Evolutionary conservation across 2,329 filamentous ascomycete species (phyloP), one percentile per base, ranked within the genome.

Genomic region (Colletotrichum tofieldiae): DNA sequence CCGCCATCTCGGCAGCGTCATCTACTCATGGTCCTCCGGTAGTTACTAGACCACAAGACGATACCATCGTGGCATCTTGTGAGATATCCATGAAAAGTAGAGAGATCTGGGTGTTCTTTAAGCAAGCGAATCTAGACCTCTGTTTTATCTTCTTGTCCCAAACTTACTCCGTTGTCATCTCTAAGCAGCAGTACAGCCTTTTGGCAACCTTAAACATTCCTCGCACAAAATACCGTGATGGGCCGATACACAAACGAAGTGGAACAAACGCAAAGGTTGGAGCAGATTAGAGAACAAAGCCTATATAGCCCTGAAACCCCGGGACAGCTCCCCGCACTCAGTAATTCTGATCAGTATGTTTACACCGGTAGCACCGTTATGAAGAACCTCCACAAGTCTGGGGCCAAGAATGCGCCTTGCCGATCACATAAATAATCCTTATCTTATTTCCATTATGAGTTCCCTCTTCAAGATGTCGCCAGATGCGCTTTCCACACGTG

Each of bases 401-500:
- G 51, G 16, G 29, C 20, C 54, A 41, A 39, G 16, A 16, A 23
- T 14, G 12, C 54, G 14, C n/a, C 20, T 41, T 20, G 51, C 39
- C 62, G 26, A 47, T 37, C 39, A 11, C 18, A 8, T 8, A 37
- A 18, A 45, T 14, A 16, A 26, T 35, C 47, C 29, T 14, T 26
- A 16, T 54, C 59, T 43, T 23, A 23, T 16, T 29, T 23, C n/a
- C 35, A 11, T 39, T 3, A 12, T 9, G 5, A 26, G 3, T 23
- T 32, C n/a, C n/a, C 35, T 23, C 35, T 37, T 18, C 11, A 8
- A 9, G 18, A 55, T 35, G 9, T 55, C 18, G 9, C 32, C 16
- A 32, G 18, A 41, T 23, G 29, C 29, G 43, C 29, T 43, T 51
- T 59, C 37, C 49, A 43, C 58, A 55, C 45, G 39, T 69, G 65